Conservation (phyloP, 768 basidiomycete genomes). For the Coprinellus micaceus region DNA sequence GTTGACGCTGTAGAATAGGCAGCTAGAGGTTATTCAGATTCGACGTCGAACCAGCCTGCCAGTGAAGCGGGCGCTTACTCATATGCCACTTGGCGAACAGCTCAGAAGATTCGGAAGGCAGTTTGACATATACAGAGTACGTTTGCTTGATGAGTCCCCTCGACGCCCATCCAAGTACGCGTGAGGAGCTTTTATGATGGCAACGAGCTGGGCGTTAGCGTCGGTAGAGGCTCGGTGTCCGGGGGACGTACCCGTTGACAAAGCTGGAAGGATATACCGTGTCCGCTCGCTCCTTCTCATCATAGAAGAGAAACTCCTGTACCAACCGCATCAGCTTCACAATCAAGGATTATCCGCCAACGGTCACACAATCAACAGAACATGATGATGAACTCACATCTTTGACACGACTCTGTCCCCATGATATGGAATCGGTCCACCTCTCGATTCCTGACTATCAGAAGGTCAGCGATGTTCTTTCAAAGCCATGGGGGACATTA, state of each 20-base stretch:
- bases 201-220: no score
- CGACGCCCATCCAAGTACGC: slow-evolving; percentile 13
- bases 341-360: no score
- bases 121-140: slow-evolving; percentile 71
- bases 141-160: slow-evolving; percentile 71
- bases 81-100: slow-evolving; percentile 88
- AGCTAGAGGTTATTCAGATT: slow-evolving; percentile 39
- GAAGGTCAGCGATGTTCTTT: slow-evolving; percentile 4
- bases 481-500: no score
- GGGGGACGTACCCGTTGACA: neutral
- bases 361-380: no score
- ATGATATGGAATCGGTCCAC: slow-evolving; percentile 77
- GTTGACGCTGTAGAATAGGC: slow-evolving; percentile 74
- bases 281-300: slow-evolving; percentile 56
- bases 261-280: slow-evolving; percentile 35
- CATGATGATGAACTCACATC: no score
- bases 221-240: neutral
- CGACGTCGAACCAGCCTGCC: no score
- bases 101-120: slow-evolving; percentile 44
- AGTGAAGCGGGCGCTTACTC: slow-evolving; percentile 46
- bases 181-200: no score
- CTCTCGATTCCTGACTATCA: slow-evolving; percentile 69
- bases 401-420: slow-evolving; percentile 77
- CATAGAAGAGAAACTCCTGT: slow-evolving; percentile 76
- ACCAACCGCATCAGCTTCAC: neutral